Evolutionary conservation across 2,329 filamentous ascomycete species (phyloP).

Genomic region (Diaporthe helianthi): DNA sequence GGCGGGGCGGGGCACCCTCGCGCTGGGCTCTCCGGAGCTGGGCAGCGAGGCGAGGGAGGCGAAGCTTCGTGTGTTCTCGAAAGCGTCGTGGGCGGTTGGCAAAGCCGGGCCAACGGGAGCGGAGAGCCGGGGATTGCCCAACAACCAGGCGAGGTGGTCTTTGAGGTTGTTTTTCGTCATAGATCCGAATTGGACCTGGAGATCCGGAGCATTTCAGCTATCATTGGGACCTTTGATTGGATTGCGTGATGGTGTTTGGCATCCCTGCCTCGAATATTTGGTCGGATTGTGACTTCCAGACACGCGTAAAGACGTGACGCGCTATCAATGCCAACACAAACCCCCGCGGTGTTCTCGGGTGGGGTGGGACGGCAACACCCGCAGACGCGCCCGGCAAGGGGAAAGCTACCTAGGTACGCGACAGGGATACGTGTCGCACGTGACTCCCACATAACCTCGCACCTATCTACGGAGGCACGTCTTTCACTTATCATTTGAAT

Average conservation of each 20-base stretch:
- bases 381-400: conserved; percentile 24
- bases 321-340: no score
- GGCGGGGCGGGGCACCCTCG: neutral
- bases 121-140: conserved; percentile 54
- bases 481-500: no score
- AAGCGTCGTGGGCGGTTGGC: conserved; percentile 42
- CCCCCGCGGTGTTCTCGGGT: neutral
- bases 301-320: conserved; percentile 16
- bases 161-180: conserved; percentile 65
- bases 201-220: conserved; percentile 41
- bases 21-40: conserved; percentile 21
- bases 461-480: neutral
- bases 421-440: conserved; percentile 24
- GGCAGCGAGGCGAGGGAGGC: conserved; percentile 34
- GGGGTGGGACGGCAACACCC: conserved; percentile 15
- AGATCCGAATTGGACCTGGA: conserved; percentile 51
- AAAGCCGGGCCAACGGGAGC: conserved; percentile 48
- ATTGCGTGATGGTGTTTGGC: neutral
- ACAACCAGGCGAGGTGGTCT: conserved; percentile 64
- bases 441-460: conserved; percentile 15
- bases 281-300: neutral
- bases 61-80: conserved; percentile 39
- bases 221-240: conserved; percentile 21
- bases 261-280: neutral
- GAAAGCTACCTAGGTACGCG: neutral